Base-by-base conservation (phyloP, 371 early-diverging fungal genomes). In the Mucor lusitanicus region DNA sequence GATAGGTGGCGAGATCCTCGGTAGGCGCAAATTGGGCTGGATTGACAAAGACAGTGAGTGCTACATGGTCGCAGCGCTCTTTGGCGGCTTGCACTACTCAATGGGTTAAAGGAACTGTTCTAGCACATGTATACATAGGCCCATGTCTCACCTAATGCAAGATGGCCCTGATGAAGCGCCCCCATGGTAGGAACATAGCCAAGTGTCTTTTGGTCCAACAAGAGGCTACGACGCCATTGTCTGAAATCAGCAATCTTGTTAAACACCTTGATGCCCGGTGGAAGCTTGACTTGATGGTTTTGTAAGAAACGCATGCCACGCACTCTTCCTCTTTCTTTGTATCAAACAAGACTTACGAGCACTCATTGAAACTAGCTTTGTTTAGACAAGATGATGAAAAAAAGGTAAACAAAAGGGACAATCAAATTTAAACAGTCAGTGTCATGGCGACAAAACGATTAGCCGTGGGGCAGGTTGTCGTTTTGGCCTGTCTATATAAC, bases 21-120 rank as follows among this genome's bases (percentile, higher is more conserved):
- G 90, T 88, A 0, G 97, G 97, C 1, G 97, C 95, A 73, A 99
- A 99, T 71, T 98, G 99, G 4, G 97, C 92, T 19, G 99, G 99
- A 69, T 98, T 98, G 25, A 98, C 99, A 82, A 97, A 98, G 58
- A 98, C 94, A 53, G 91, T 90, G 27, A 95, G 83, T 0, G 94
- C 91, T 6, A 95, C 93, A 19, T 79, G 69, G 60, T 92, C 90
- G 76, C 90, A 89, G 25, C 84, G 70, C 53, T 75, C 15, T 8
- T 83, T 79, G 0, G 96, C 95, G 11, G 72, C 71, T 30, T 78
- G 65, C 11, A 92, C 92, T 83, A 70, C 56, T 40, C 23, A 23
- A 61, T 15, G 25, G 12, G 11, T 53, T 23, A 9, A 5, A 0
- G 27, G 0, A n/a, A n/a, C n/a, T n/a, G n/a, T n/a, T n/a, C n/a